Conservation (phyloP, 148 eudicot genomes). For the Oxyria digyna region DNA sequence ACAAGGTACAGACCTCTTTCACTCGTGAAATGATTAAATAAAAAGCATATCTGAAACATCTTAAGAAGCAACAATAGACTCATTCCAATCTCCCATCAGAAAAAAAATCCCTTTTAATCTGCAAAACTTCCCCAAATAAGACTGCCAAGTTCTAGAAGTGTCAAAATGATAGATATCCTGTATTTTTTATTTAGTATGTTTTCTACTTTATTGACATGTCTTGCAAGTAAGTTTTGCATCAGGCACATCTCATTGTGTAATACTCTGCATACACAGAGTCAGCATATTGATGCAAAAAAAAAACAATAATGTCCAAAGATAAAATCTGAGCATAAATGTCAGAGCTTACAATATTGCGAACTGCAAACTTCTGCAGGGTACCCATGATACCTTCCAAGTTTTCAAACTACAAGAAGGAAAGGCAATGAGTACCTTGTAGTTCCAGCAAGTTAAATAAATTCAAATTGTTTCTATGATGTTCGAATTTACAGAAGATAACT, state of each 20-base stretch:
- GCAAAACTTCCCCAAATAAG: not conserved
- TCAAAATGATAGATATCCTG: not conserved
- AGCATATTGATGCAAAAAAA: not conserved
- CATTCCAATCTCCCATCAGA: not conserved
- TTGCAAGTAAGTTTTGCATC: not conserved
- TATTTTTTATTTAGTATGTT: not conserved
- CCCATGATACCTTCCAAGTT: conserved; percentile 40
- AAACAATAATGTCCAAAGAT: not conserved
- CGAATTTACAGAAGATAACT: not conserved
- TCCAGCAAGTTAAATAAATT: not conserved
- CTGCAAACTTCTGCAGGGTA: conserved; percentile 37
- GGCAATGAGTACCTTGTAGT: not conserved
- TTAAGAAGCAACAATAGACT: not conserved
- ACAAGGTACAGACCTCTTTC: not conserved
- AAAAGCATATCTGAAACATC: not conserved
- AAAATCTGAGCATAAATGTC: conserved; percentile 45
- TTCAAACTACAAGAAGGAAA: conserved; percentile 35
- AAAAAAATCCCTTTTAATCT: not conserved
- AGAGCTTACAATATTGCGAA: conserved; percentile 28
- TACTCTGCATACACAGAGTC: not conserved
- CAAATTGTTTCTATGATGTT: not conserved
- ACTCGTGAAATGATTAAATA: not conserved
- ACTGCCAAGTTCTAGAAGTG: not conserved
- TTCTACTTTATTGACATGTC: not conserved
- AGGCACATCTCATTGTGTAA: not conserved